Evolutionary conservation across 2,329 filamentous ascomycete species (phyloP).

Genomic region (Tetracladium maxilliforme): DNA sequence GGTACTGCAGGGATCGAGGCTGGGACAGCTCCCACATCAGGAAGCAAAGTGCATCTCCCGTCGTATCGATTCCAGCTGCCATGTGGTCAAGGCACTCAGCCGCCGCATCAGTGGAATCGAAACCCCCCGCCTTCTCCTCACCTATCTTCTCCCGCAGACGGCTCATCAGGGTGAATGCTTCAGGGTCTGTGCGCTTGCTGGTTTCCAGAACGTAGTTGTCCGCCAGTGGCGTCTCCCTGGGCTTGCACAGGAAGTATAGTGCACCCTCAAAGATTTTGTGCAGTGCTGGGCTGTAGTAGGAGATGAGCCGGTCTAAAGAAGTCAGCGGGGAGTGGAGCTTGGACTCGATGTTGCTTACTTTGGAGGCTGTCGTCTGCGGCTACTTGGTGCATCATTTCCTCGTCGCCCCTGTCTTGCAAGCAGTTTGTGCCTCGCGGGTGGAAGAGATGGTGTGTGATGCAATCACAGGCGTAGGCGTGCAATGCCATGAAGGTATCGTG

Average conservation of each 20-base stretch:
- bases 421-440: conserved; percentile 49
- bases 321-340: no score
- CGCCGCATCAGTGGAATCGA: conserved; percentile 39
- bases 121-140: conserved; percentile 29
- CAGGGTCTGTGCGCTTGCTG: conserved; percentile 26
- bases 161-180: conserved; percentile 40
- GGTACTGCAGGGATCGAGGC: conserved; percentile 33
- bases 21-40: conserved; percentile 58
- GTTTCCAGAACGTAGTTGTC: conserved; percentile 42
- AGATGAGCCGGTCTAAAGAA: no score
- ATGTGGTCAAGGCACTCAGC: conserved; percentile 60
- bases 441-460: conserved; percentile 55
- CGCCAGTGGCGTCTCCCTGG: conserved; percentile 41
- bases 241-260: conserved; percentile 32
- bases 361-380: conserved; percentile 53
- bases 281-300: conserved; percentile 38
- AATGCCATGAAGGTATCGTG: conserved; percentile 47
- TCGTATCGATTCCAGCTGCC: conserved; percentile 59
- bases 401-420: conserved; percentile 36
- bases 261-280: conserved; percentile 29
- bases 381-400: conserved; percentile 53
- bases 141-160: no score
- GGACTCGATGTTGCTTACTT: conserved; percentile 25
- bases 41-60: conserved; percentile 54
- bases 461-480: conserved; percentile 56